Percentiles rank a stretch among this genome's conserved stretches.
phyloP scores from a whole-genome alignment of 2,329 filamentous ascomycete genomes.

The Aspergillus chevalieri region DNA sequence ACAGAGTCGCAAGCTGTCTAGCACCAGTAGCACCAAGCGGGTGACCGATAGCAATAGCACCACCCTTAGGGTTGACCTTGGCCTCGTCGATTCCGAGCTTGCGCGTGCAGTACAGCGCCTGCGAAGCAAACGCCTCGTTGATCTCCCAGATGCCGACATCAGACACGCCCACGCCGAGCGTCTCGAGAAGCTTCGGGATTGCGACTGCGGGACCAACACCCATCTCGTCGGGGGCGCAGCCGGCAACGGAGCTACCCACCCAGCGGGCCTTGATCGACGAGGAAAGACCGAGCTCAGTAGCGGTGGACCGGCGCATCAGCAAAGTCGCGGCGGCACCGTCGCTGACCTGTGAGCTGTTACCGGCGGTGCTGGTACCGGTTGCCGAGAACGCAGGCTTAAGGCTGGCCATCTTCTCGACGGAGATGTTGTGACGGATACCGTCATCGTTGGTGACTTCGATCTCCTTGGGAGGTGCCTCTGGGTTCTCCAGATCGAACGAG shows the following conservation, averaged over 20 bases:
- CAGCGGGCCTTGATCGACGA: conserved; percentile 91
- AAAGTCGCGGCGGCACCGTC: conserved; percentile 87
- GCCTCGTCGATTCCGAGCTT: conserved; percentile 58
- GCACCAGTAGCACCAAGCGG: conserved; percentile 88
- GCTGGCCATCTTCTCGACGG: conserved; percentile 72
- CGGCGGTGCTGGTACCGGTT: conserved; percentile 79
- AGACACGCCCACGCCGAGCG: conserved; percentile 68
- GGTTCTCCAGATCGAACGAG: conserved; percentile 76
- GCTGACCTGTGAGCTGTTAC: conserved; percentile 92
- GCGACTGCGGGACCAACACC: conserved; percentile 63
- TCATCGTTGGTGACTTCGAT: conserved; percentile 81
- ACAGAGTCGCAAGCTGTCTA: conserved; percentile 81
- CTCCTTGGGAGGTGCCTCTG: conserved; percentile 71
- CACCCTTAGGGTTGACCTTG: conserved; percentile 87
- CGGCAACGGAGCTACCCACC: conserved; percentile 87
- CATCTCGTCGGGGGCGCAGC: conserved; percentile 91
- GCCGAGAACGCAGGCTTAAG: conserved; percentile 85
- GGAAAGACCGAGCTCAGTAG: conserved; percentile 83
- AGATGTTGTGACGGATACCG: conserved; percentile 85
- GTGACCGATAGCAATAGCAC: conserved; percentile 87
- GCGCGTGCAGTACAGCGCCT: conserved; percentile 89
- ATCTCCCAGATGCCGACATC: conserved; percentile 89
- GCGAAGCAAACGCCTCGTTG: conserved; percentile 96
- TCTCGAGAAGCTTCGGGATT: conserved; percentile 72
- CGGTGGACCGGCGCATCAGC: conserved; percentile 89